phyloP scores from a whole-genome alignment of 805 yeast species.

The Lachancea sp. region DNA sequence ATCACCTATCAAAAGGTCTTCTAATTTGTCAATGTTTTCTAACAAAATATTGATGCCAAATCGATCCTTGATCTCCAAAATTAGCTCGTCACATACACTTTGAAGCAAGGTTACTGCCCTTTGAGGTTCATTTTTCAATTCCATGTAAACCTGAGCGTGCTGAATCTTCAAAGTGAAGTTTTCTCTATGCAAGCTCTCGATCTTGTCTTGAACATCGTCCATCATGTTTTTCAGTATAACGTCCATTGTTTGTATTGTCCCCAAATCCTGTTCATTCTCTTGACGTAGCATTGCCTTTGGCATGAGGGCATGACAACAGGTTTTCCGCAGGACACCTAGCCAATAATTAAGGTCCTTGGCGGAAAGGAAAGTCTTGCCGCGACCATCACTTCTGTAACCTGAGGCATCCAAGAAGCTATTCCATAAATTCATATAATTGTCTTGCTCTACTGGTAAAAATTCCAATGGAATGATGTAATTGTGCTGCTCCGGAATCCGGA shows the following conservation, averaged over 20 bases:
- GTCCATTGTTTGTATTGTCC: slow-evolving; percentile 38
- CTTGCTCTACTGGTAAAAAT: slow-evolving; percentile 78
- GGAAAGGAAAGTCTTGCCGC: slow-evolving; percentile 48
- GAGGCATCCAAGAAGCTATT: slow-evolving; percentile 53
- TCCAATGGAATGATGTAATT: slow-evolving; percentile 65
- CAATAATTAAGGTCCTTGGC: slow-evolving; percentile 56
- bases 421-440: slow-evolving; percentile 63
- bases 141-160: slow-evolving; percentile 60
- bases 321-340: slow-evolving; percentile 63
- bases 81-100: slow-evolving; percentile 34
- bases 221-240: slow-evolving; percentile 64
- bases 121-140: slow-evolving; percentile 46
- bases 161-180: slow-evolving; percentile 43
- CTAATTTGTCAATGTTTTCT: not conserved
- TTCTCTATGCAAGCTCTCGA: slow-evolving; percentile 44
- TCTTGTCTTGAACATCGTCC: slow-evolving; percentile 45
- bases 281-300: slow-evolving; percentile 15
- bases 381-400: slow-evolving; percentile 42
- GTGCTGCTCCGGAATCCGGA: slow-evolving; percentile 71
- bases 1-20: not conserved
- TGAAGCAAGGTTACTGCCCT: slow-evolving; percentile 46
- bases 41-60: slow-evolving; percentile 7
- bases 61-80: slow-evolving; percentile 19
- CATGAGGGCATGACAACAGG: slow-evolving; percentile 71
- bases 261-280: slow-evolving; percentile 6